Evolutionary conservation across 345 rosid genomes (phyloP).

Genomic region (Barbarea vulgaris): DNA sequence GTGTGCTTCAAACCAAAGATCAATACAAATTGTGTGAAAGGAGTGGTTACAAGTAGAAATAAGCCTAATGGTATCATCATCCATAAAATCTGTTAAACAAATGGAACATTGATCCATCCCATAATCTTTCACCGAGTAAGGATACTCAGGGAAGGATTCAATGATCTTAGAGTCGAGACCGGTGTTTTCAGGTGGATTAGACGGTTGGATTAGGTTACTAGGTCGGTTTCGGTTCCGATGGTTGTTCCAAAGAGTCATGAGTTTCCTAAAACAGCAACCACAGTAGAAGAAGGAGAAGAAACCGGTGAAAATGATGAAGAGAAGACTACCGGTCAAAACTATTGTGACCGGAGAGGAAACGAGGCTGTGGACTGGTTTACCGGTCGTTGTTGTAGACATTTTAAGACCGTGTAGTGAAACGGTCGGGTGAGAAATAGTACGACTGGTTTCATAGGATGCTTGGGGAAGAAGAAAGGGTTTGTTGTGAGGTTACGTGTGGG

Average conservation of each 20-base stretch:
- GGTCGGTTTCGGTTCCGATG: constrained; percentile 48
- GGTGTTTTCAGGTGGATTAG: not conserved
- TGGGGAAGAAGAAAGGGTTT: constrained; percentile 28
- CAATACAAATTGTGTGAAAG: constrained; percentile 81
- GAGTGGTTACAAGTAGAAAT: constrained; percentile 75
- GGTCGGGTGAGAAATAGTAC: constrained; percentile 13
- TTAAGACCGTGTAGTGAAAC: constrained; percentile 34
- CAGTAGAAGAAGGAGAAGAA: constrained; percentile 63
- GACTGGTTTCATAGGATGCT: constrained; percentile 29
- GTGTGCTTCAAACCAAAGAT: constrained; percentile 78
- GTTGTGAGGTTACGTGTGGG: constrained; percentile 18
- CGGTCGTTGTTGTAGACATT: constrained; percentile 31
- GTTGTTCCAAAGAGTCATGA: constrained; percentile 40
- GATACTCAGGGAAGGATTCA: constrained; percentile 61
- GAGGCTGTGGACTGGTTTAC: constrained; percentile 21
- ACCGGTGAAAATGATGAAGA: constrained; percentile 57
- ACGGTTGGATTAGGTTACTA: constrained; percentile 20
- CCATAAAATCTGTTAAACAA: constrained; percentile 68
- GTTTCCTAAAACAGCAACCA: constrained; percentile 50
- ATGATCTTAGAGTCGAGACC: constrained; percentile 71
- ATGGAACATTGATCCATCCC: constrained; percentile 55
- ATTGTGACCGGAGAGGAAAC: constrained; percentile 53
- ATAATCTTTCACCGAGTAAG: constrained; percentile 53
- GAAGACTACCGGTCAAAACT: constrained; percentile 56
- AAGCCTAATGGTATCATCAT: constrained; percentile 67